Evolutionary conservation across 2,329 filamentous ascomycete genomes (phyloP).

Genomic region (Raffaelea albimanens): DNA sequence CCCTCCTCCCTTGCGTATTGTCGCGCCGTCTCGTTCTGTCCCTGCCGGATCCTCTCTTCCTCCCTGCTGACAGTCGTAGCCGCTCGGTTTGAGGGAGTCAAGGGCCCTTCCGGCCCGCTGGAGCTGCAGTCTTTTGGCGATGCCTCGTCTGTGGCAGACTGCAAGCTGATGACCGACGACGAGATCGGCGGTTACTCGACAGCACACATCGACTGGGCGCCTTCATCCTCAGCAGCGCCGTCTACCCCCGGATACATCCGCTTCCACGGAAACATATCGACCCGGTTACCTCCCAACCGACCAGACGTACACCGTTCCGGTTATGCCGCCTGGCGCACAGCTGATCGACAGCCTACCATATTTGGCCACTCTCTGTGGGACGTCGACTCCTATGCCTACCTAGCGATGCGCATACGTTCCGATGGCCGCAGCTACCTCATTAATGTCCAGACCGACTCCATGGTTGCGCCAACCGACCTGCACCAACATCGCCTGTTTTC

Average conservation of each 20-base stretch:
- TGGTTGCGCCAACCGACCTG: conserved; percentile 79
- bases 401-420: conserved; percentile 80
- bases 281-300: conserved; percentile 63
- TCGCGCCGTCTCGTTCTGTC: background rate
- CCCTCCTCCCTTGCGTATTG: background rate
- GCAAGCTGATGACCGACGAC: conserved; percentile 76
- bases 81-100: conserved; percentile 59
- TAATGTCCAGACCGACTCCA: conserved; percentile 89
- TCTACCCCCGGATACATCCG: conserved; percentile 50
- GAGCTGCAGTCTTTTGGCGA: conserved; percentile 55
- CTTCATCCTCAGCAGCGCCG: conserved; percentile 11
- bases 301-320: conserved; percentile 71
- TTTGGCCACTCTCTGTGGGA: conserved; percentile 84
- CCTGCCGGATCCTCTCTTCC: conserved; percentile 5
- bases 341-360: conserved; percentile 65
- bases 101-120: conserved; percentile 53
- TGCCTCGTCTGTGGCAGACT: conserved; percentile 35
- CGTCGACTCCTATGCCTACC: conserved; percentile 78
- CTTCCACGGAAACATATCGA: conserved; percentile 86
- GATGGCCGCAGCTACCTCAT: conserved; percentile 90
- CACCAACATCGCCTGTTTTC: conserved; percentile 88
- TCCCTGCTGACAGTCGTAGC: conserved; percentile 35
- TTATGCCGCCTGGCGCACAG: conserved; percentile 84
- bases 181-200: conserved; percentile 82
- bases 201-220: conserved; percentile 58